Evolutionary conservation across 2,329 filamentous ascomycete genomes (phyloP).

Genomic region (Hypoxylon sp.): DNA sequence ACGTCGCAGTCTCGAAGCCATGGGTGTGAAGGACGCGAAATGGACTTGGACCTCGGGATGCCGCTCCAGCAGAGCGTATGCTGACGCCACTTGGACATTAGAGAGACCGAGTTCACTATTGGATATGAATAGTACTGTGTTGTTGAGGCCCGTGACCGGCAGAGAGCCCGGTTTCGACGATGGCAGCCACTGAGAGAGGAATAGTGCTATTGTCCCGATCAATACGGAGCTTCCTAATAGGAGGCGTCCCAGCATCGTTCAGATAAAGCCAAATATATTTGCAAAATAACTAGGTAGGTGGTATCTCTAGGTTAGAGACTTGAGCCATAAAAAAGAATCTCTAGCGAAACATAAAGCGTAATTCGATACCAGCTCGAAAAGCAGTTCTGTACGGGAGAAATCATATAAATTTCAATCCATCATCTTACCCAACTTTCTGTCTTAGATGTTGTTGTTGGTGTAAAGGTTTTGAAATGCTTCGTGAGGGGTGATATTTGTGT

Average conservation of each 20-base stretch:
- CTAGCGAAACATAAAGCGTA: too few species aligned
- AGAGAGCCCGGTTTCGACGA: conserved; percentile 6
- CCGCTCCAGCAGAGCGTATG: conserved; percentile 41
- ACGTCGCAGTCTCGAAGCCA: conserved; percentile 16
- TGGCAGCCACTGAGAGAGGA: conserved; percentile 1
- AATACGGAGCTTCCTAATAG: conserved; percentile 1
- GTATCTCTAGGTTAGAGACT: too few species aligned
- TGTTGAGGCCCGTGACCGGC: conserved; percentile 38
- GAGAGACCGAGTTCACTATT: conserved; percentile 44
- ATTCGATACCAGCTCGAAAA: too few species aligned
- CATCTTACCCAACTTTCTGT: too few species aligned
- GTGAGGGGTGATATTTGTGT: too few species aligned
- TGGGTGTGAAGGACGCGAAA: conserved; percentile 38
- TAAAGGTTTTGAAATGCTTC: too few species aligned
- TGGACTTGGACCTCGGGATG: conserved; percentile 43
- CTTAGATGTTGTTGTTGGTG: too few species aligned
- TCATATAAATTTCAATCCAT: too few species aligned
- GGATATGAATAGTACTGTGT: conserved; percentile 42
- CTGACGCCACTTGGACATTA: conserved; percentile 41
- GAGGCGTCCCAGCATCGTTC: conserved; percentile 4
- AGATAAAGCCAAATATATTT: background rate
- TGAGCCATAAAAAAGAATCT: too few species aligned
- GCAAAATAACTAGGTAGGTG: too few species aligned
- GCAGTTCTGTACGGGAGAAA: too few species aligned
- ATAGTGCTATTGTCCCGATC: background rate